A percentile compares a stretch with the other conserved stretches of the same genome.
These are phyloP conservation scores for Geosmithia putterillii DNA, from an alignment of 2,329 filamentous ascomycete genomes.

Conservation along the genomic window DNA sequence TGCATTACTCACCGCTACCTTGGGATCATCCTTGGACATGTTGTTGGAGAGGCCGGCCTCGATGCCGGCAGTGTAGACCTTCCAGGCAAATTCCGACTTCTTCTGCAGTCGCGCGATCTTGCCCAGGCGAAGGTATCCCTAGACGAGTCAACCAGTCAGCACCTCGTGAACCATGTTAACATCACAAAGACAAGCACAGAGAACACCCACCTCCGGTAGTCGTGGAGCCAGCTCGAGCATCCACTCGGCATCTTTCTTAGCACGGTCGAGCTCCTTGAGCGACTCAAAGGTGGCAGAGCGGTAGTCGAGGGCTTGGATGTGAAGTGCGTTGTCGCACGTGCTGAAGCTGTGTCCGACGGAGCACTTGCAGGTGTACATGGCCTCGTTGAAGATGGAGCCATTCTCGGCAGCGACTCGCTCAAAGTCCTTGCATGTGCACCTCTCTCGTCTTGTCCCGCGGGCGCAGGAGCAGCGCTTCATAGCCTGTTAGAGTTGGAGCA, in stretches of 20 bases:
- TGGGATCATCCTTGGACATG: conserved; percentile 10
- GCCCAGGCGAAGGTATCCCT: conserved; percentile 29
- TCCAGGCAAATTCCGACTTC: conserved; percentile 24
- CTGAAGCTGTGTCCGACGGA: conserved; percentile 21
- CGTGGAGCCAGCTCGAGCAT: conserved; percentile 27
- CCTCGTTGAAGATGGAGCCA: conserved; percentile 26
- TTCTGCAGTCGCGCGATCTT: conserved; percentile 24
- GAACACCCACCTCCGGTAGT: conserved; percentile 21
- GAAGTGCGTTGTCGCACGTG: conserved; percentile 22
- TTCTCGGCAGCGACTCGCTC: conserved; percentile 16
- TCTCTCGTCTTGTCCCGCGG: conserved; percentile 18
- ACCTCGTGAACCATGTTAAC: background rate
- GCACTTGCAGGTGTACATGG: conserved; percentile 26
- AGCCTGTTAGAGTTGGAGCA: conserved; percentile 10
- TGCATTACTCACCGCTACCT: conserved; percentile 20
- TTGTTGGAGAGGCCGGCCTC: conserved; percentile 13
- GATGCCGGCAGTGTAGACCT: conserved; percentile 24
- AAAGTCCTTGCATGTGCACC: conserved; percentile 26
- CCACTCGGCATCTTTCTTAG: conserved; percentile 27
- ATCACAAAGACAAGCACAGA: background rate
- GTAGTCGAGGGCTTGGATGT: conserved; percentile 27
- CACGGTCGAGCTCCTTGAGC: conserved; percentile 21
- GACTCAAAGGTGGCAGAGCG: conserved; percentile 26
- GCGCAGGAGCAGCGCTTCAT: conserved; percentile 22
- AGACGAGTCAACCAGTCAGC: conserved; percentile 3